These are phyloP conservation scores for Camelina hispida DNA, from an alignment of 345 rosid genomes.

Conservation along the genomic window DNA sequence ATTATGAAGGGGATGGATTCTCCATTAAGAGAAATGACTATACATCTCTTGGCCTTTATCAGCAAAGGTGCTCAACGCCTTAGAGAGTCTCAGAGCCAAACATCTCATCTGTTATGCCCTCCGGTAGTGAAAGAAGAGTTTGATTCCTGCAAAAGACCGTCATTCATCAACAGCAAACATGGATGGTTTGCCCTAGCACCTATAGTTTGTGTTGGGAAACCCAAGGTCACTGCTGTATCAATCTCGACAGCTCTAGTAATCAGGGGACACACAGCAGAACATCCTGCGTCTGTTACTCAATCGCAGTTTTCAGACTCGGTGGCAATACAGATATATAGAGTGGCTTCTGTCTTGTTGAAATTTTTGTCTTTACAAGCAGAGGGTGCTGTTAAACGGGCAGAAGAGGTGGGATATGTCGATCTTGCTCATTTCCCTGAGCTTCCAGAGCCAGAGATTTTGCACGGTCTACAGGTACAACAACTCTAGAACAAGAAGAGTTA, in stretches of 20 bases:
- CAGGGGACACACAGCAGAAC: constrained; percentile 58
- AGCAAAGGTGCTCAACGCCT: constrained; percentile 72
- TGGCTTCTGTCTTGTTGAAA: constrained; percentile 72
- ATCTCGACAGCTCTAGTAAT: constrained; percentile 54
- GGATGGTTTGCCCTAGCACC: constrained; percentile 95
- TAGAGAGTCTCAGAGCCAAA: constrained; percentile 60
- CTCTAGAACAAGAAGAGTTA: constrained; percentile 6
- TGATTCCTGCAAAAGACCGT: constrained; percentile 62
- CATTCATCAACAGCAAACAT: constrained; percentile 62
- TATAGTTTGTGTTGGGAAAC: constrained; percentile 56
- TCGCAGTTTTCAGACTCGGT: constrained; percentile 78
- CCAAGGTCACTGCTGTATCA: constrained; percentile 51
- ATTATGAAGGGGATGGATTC: constrained; percentile 77
- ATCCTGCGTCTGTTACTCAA: constrained; percentile 47
- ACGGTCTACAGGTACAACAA: constrained; percentile 75
- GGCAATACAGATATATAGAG: constrained; percentile 79
- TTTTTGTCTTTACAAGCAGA: constrained; percentile 87
- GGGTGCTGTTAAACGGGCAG: constrained; percentile 83
- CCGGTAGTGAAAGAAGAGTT: constrained; percentile 70
- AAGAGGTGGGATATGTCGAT: constrained; percentile 84
- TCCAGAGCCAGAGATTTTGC: constrained; percentile 94
- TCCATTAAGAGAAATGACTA: constrained; percentile 75
- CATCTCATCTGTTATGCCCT: constrained; percentile 61
- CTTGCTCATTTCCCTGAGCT: constrained; percentile 92
- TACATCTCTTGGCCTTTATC: constrained; percentile 85